Evolutionary conservation across 2,329 filamentous ascomycete species (phyloP), one percentile per base, ranked within the genome.

Genomic region (Beauveria rudraprayagi): DNA sequence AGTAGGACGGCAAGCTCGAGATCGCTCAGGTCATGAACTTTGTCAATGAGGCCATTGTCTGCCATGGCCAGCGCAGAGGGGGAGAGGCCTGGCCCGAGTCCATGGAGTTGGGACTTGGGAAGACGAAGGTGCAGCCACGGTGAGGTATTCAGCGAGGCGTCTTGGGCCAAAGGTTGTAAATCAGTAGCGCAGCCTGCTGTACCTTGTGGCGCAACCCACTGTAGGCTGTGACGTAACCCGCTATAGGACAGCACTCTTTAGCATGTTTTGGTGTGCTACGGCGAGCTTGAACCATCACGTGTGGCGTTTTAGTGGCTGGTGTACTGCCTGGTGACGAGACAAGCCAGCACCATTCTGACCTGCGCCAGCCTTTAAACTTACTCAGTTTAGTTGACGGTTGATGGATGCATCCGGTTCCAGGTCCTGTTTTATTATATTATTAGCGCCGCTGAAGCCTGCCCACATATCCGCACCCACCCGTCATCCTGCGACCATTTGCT

Each of bases 1-100:
- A 97, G 83, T 46, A 97, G 81, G 16, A 89, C 77, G 26, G 93
- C 94, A 63, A 97, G 84, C 75, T 97, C 92, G 46, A 97, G 81
- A 76, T 97, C 92, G 69, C 88, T 90, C 65, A 97, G 80, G 66
- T 85, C 82, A 70, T 92, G 89, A 67, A 95, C 83, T 73, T 88
- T 88, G 65, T 83, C 79, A 63, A 87, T 77, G 64, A 92, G 79
- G 61, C 76, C 74, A 69, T 82, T 78, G 76, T 83, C 78, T 72
- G 83, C 84, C 86, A 89, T 89, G 69, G 63, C 69, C 63, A 64
- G 67, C n/a, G 46, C 55, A 71, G 47, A 40, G 61, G 40, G 52
- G 17, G 58, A 47, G 34, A 54, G 28, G 57, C 57, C 17, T 2
- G 14, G 37, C 37, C 24, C 50, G 50, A 54, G 50, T 48, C 58